Evolutionary conservation across 2,329 filamentous ascomycete species (phyloP).

Genomic region (Beauveria scarabaeidicola): DNA sequence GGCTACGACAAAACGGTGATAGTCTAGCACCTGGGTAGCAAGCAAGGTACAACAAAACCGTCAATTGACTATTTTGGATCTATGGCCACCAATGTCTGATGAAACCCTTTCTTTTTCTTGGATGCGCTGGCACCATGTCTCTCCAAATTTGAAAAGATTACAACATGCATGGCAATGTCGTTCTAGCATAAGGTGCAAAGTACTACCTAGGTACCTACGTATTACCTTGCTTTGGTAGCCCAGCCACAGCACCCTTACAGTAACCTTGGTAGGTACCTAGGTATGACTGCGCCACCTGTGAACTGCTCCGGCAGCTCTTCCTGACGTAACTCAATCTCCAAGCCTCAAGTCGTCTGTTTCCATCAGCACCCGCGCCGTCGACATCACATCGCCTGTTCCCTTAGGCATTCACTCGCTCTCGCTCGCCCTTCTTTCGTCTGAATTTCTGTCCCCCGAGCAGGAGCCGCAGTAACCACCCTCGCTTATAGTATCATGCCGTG

Average conservation of each 20-base stretch:
- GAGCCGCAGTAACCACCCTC: background rate
- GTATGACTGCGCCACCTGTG: background rate
- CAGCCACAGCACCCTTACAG: background rate
- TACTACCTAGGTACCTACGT: too few species aligned
- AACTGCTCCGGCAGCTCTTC: background rate
- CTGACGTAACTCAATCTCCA: background rate
- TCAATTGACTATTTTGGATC: too few species aligned
- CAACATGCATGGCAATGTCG: too few species aligned
- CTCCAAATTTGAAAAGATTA: too few species aligned
- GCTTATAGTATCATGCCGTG: background rate
- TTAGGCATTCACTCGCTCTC: background rate
- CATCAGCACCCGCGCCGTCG: background rate
- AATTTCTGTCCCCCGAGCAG: background rate
- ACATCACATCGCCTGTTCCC: background rate
- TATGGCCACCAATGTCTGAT: too few species aligned
- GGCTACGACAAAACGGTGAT: too few species aligned
- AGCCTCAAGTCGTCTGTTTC: background rate
- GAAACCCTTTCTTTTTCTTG: too few species aligned
- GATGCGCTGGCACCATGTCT: too few species aligned
- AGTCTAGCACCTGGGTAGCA: too few species aligned
- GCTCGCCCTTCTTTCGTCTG: background rate
- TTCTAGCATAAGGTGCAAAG: too few species aligned
- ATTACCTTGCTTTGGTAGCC: too few species aligned
- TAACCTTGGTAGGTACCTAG: background rate
- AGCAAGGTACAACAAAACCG: too few species aligned